Percentiles rank a stretch among this genome's conserved stretches.
These are phyloP conservation scores for Fraxinus angustifolia DNA, from an alignment of 305 asterid genomes.

Conservation along the genomic window DNA sequence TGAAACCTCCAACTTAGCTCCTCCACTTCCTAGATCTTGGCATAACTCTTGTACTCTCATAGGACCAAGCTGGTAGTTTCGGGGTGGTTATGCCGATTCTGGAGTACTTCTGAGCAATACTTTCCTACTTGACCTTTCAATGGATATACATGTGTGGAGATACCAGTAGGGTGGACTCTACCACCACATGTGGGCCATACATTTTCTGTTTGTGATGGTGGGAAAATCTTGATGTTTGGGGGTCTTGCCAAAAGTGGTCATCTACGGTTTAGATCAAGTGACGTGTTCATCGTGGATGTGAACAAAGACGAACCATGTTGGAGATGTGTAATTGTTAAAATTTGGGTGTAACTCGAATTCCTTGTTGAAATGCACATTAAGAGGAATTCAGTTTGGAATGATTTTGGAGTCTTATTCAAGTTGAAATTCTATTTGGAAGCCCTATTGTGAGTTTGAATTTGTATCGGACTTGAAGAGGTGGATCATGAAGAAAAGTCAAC, in stretches of 20 bases:
- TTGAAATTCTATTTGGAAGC: too few species aligned
- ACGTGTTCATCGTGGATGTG: too few species aligned
- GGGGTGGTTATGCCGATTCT: constrained; percentile 89
- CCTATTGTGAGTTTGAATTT: too few species aligned
- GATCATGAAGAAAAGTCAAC: too few species aligned
- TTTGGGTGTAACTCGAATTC: too few species aligned
- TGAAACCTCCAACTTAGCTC: neutral
- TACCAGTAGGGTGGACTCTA: constrained; percentile 79
- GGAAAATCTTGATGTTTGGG: constrained; percentile 84
- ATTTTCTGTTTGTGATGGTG: constrained; percentile 65
- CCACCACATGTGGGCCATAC: constrained; percentile 89
- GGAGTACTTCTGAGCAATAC: constrained; percentile 79
- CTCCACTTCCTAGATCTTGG: constrained; percentile 29
- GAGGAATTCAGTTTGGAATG: too few species aligned
- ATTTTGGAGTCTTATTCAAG: too few species aligned
- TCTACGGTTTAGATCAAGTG: neutral
- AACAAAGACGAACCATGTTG: too few species aligned
- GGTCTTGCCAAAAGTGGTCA: constrained; percentile 93
- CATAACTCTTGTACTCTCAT: constrained; percentile 85
- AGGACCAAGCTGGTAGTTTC: constrained; percentile 81
- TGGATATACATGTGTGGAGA: constrained; percentile 79
- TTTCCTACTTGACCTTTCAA: constrained; percentile 71
- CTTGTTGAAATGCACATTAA: too few species aligned
- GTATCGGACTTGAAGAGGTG: too few species aligned
- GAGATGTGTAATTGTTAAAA: too few species aligned